phyloP scores from a whole-genome alignment of 352 stramenopile species.

The Phytophthora colocasiae region DNA sequence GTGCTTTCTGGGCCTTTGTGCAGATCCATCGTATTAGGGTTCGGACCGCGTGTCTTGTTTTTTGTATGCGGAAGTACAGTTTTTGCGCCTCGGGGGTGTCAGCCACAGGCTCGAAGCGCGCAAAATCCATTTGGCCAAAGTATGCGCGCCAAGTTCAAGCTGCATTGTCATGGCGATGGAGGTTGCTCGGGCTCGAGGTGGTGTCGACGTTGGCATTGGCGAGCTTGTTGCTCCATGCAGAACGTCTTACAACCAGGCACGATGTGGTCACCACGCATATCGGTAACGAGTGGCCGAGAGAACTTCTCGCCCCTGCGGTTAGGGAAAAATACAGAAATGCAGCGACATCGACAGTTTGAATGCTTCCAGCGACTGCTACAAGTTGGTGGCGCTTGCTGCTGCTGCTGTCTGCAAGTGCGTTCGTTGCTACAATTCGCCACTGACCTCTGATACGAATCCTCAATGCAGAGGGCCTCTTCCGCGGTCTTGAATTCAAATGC shows the following conservation, averaged over 20 bases:
- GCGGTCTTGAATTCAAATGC: constrained; percentile 2
- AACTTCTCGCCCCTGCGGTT: constrained; percentile 9
- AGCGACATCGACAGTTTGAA: not conserved
- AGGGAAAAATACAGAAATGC: constrained; percentile 19
- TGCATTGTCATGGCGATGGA: not conserved
- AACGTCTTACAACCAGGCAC: not conserved
- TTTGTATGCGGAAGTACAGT: constrained; percentile 36
- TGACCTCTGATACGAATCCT: too few species aligned
- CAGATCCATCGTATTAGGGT: constrained; percentile 20
- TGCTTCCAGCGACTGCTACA: not conserved
- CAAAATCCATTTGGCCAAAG: constrained; percentile 33
- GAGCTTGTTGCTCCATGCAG: too few species aligned
- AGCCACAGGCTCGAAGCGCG: constrained; percentile 20
- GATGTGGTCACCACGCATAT: constrained; percentile 1
- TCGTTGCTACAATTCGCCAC: too few species aligned
- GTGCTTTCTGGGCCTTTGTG: constrained; percentile 11
- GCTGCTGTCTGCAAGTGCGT: not conserved
- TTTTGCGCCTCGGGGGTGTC: constrained; percentile 21
- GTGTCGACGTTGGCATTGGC: not conserved
- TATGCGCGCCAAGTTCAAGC: constrained; percentile 36
- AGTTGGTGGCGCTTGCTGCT: not conserved
- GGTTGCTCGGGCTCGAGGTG: constrained; percentile 2
- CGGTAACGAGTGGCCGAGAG: constrained; percentile 15
- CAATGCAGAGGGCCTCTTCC: constrained; percentile 1
- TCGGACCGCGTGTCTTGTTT: constrained; percentile 20